A percentile compares a stretch with the other conserved stretches of the same genome.
phyloP scores from a whole-genome alignment of 2,329 filamentous ascomycete genomes.

The Sphaerulina musiva region DNA sequence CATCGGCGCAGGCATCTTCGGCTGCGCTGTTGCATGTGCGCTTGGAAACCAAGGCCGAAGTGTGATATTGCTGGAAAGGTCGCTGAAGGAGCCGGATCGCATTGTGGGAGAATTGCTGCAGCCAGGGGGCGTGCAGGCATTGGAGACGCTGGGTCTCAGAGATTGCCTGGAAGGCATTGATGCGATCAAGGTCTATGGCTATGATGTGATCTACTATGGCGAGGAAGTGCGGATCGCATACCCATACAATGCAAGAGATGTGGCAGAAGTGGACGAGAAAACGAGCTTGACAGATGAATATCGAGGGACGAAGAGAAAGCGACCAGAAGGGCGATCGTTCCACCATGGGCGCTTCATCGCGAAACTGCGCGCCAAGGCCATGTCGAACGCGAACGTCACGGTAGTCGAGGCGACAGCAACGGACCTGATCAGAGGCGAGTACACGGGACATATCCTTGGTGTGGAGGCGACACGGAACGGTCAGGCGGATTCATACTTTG shows the following conservation, averaged over 20 bases:
- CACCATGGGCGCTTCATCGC: slow-evolving; percentile 92
- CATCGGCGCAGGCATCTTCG: slow-evolving; percentile 83
- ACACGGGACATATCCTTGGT: slow-evolving; percentile 68
- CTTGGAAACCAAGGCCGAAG: slow-evolving; percentile 84
- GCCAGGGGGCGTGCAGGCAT: slow-evolving; percentile 76
- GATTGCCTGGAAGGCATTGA: slow-evolving; percentile 87
- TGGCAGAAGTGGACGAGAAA: slow-evolving; percentile 32
- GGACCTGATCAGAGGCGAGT: slow-evolving; percentile 63
- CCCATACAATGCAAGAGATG: slow-evolving; percentile 51
- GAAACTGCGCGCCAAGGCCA: slow-evolving; percentile 69
- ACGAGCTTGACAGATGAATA: slow-evolving; percentile 29
- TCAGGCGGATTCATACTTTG: slow-evolving; percentile 70
- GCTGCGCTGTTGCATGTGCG: slow-evolving; percentile 76
- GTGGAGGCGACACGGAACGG: slow-evolving; percentile 67
- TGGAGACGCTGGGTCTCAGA: slow-evolving; percentile 71
- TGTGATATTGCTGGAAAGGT: slow-evolving; percentile 82
- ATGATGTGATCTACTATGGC: slow-evolving; percentile 78
- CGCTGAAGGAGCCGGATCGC: slow-evolving; percentile 84
- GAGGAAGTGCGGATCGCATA: slow-evolving; percentile 71
- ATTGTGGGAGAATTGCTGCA: slow-evolving; percentile 95
- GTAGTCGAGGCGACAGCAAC: slow-evolving; percentile 85
- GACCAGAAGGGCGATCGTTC: slow-evolving; percentile 71
- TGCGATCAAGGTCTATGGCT: slow-evolving; percentile 72
- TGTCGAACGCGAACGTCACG: slow-evolving; percentile 72
- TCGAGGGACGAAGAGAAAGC: slow-evolving; percentile 35